Evolutionary conservation across 2,329 filamentous ascomycete genomes (phyloP).

Genomic region (Colletotrichum tropicale): DNA sequence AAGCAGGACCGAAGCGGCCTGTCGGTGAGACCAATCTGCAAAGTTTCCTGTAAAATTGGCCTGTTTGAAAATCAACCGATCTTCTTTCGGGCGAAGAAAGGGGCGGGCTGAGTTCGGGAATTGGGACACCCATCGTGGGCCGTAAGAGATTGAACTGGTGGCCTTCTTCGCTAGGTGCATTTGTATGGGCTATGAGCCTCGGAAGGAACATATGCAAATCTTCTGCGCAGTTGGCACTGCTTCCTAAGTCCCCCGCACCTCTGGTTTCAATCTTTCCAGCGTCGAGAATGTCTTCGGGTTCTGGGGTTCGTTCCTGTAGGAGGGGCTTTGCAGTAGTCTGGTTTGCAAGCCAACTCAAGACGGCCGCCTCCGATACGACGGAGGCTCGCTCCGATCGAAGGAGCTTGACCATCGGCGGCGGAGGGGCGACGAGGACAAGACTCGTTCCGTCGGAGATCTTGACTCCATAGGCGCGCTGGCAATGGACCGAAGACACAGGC

Average conservation of each 20-base stretch:
- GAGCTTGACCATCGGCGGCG: constrained; percentile 44
- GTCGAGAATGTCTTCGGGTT: not conserved
- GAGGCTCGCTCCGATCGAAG: constrained; percentile 52
- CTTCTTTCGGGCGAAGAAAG: constrained; percentile 38
- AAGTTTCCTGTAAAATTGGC: constrained; percentile 48
- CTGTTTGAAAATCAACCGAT: constrained; percentile 50
- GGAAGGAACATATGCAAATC: constrained; percentile 33
- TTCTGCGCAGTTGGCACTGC: not conserved
- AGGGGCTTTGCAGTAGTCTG: not conserved
- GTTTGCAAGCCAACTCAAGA: constrained; percentile 49
- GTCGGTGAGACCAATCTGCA: constrained; percentile 49
- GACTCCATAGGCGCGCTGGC: constrained; percentile 48
- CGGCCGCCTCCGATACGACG: constrained; percentile 46
- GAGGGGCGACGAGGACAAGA: constrained; percentile 48
- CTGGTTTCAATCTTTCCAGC: not conserved
- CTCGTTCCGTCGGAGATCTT: constrained; percentile 43
- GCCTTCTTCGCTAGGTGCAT: constrained; percentile 28
- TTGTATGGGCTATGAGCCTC: constrained; percentile 41
- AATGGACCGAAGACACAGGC: constrained; percentile 37
- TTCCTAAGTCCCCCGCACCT: not conserved
- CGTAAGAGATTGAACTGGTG: constrained; percentile 48
- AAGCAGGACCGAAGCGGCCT: constrained; percentile 51
- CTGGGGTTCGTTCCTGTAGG: not conserved
- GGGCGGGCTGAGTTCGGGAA: constrained; percentile 38
- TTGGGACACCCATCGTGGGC: constrained; percentile 38